Conservation (phyloP, 345 rosid species). For the Chamaenerion angustifolium region DNA sequence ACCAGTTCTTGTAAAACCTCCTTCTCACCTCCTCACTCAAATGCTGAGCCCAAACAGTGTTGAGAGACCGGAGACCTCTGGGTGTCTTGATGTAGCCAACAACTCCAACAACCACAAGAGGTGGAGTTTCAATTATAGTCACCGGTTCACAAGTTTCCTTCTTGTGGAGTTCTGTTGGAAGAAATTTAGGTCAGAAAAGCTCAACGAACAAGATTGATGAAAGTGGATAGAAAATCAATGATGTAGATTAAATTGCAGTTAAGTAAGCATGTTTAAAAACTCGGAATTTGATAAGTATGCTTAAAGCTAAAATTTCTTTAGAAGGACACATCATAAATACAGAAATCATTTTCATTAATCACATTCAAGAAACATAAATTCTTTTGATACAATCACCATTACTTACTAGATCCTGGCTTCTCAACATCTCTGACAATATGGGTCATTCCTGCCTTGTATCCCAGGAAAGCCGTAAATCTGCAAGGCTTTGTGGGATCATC, state of each 20-base stretch:
- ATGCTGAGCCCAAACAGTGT: constrained; percentile 91
- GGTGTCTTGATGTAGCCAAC: constrained; percentile 87
- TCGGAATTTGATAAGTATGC: no score
- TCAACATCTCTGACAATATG: constrained; percentile 93
- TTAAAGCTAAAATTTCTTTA: no score
- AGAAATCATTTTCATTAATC: no score
- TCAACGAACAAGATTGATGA: background rate
- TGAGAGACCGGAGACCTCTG: constrained; percentile 57
- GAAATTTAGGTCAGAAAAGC: background rate
- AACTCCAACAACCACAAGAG: constrained; percentile 77
- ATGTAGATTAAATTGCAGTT: no score
- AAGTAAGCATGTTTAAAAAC: background rate
- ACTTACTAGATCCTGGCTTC: constrained; percentile 82
- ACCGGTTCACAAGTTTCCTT: constrained; percentile 92
- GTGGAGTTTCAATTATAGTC: constrained; percentile 80
- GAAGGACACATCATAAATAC: no score
- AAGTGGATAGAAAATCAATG: no score
- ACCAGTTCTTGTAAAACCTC: constrained; percentile 87
- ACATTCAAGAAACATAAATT: no score
- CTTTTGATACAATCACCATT: no score
- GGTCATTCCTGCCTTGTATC: constrained; percentile 95
- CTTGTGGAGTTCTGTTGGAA: constrained; percentile 63
- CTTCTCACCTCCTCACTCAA: constrained; percentile 70
- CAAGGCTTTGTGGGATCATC: constrained; percentile 71
- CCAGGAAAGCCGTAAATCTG: constrained; percentile 67